Conservation (phyloP, 2,329 filamentous ascomycete genomes). For the Botrytis elliptica region DNA sequence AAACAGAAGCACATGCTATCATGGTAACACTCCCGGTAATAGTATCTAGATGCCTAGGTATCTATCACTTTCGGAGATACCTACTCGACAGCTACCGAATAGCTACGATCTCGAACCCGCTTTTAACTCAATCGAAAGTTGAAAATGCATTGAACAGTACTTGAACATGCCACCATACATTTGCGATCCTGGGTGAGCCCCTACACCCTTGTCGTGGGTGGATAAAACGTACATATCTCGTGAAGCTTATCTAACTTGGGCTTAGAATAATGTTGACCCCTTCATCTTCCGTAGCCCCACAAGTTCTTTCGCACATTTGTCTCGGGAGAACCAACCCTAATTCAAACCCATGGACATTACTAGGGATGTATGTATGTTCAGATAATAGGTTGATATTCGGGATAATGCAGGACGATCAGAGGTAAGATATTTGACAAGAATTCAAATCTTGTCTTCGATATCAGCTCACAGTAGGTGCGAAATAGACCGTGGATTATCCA, state of each 20-base stretch:
- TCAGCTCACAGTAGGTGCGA: background rate
- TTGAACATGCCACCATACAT: constrained; percentile 18
- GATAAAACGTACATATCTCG: background rate
- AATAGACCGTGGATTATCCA: constrained; percentile 17
- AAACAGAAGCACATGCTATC: constrained; percentile 2
- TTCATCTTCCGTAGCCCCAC: constrained; percentile 18
- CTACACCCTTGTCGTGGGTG: background rate
- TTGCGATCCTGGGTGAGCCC: constrained; percentile 12
- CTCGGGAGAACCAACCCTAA: constrained; percentile 10
- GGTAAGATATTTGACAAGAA: background rate
- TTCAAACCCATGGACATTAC: background rate
- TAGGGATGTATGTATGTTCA: background rate
- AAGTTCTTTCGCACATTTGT: constrained; percentile 12
- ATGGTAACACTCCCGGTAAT: background rate
- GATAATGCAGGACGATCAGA: background rate
- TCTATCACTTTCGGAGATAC: background rate
- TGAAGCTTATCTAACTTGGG: constrained; percentile 9
- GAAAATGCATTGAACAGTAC: constrained; percentile 15
- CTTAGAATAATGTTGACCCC: background rate
- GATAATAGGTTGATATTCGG: background rate
- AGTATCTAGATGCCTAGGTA: background rate
- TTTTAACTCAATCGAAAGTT: constrained; percentile 3
- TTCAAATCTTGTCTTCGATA: background rate
- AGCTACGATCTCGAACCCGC: constrained; percentile 15
- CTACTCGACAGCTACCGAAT: constrained; percentile 2